Conservation (phyloP, 768 basidiomycete genomes). For the Phlegmacium glaucopus region DNA sequence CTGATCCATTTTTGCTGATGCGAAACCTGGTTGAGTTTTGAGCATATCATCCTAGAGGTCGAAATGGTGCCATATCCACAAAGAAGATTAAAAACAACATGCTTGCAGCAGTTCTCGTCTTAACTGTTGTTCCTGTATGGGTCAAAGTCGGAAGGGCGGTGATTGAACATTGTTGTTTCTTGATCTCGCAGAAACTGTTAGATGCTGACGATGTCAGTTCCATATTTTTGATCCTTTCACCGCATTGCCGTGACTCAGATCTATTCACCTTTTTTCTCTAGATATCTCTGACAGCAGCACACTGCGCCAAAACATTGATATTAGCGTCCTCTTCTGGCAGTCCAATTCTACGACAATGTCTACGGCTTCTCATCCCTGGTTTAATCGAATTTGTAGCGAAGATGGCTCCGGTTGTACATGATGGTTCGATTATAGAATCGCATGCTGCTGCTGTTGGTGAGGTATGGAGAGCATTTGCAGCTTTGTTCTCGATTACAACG, state of each 20-base stretch:
- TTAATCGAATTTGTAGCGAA: conserved; percentile 79
- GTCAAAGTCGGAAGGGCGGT: conserved; percentile 69
- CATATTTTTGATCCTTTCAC: not conserved
- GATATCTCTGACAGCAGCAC: conserved; percentile 81
- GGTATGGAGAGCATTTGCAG: conserved; percentile 76
- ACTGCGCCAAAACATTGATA: conserved; percentile 86
- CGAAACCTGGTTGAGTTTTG: not conserved
- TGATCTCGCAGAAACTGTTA: conserved; percentile 77
- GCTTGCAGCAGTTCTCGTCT: conserved; percentile 76
- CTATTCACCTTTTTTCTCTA: conserved; percentile 23
- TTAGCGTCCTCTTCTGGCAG: conserved; percentile 66
- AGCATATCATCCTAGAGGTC: conserved; percentile 49
- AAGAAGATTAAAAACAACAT: conserved; percentile 92
- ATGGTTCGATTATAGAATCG: conserved; percentile 51
- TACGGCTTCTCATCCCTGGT: conserved; percentile 70
- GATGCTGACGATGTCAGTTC: conserved; percentile 62
- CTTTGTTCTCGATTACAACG: conserved; percentile 52
- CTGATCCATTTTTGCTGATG: not conserved
- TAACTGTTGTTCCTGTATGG: conserved; percentile 72
- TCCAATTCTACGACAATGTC: conserved; percentile 65
- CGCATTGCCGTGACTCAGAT: not conserved
- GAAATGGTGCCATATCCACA: conserved; percentile 69
- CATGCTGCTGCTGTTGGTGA: conserved; percentile 68
- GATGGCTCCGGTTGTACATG: conserved; percentile 58
- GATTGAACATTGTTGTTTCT: conserved; percentile 81